Evolutionary conservation across 148 eudicot species (phyloP), one percentile per base, ranked within the genome.

Genomic region (Rhododendron vialii): DNA sequence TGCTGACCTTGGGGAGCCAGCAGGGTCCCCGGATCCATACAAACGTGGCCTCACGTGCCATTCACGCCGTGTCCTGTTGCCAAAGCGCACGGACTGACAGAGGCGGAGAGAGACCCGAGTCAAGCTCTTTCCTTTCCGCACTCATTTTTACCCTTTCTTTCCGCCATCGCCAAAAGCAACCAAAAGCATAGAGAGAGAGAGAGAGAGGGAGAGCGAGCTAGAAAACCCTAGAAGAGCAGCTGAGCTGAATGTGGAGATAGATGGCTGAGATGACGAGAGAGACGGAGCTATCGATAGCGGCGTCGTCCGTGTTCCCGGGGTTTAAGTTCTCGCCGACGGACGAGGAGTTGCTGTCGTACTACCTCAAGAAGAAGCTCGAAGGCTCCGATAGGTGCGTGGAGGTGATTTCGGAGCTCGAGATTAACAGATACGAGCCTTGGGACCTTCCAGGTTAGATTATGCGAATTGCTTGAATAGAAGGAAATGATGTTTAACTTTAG

Each of bases 241-340:
- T 67, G 71, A 9, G 71, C 33, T 26, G 33, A 67, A 26, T 65
- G 30, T 11, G 35, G 55, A 55, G 61, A 55, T 17, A 55, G 22
- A 81, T 83, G 86, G 86, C 14, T 35, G 47, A 82, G 77, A 80
- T 89, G 59, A 78, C 85, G 63, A 92, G 88, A 22, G 93, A 91
- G 30, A 92, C 92, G 57, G 92, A 92, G 85, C 51, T 90, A 1
- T 93, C 98, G 1, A 91, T 96, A 1, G 95, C 93, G 5, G 93
- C 94, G 4, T 89, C 96, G 48, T 90, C 94, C 0, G 88, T 90
- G 89, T 94, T 93, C 88, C 98, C 98, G 0, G 98, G 98, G 81
- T 96, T 94, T 74, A 88, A 94, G 81, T 96, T 96, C 85, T 93
- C 95, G 45, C 98, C 98, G 0, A 93, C 95, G 0, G 98, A 96